Base-by-base conservation (phyloP, 176 grass and related monocot species). In the Oryza punctata region DNA sequence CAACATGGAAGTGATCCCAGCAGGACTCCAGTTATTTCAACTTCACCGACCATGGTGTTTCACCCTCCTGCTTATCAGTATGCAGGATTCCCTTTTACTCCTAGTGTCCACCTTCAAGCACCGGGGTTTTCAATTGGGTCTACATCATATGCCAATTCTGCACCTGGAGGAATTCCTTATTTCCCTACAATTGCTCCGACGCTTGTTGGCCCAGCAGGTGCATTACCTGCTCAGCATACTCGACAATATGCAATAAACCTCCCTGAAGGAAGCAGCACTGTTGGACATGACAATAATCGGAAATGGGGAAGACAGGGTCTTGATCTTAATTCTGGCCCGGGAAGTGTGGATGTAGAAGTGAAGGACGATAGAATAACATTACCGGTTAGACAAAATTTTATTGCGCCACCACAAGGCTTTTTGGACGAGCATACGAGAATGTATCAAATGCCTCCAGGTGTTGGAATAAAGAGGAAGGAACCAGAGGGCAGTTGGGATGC, bases 271-370 rank as follows among this genome's bases (percentile, higher is more conserved):
- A 88, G 85, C 68, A 93, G 84, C 18, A 91, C 82, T 14, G 70
- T 80, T 76, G 89, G 76, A 59, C 90, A 87, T 69, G 93, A 92
- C 7, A 86, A 47, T 65, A 92, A 69, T 52, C 78, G 83, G 65
- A 91, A 85, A 81, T 95, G 93, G 91, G 85, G 64, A 76, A 94
- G 93, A 32, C 96, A 93, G 69, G 92, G 93, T 12, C 85, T 98
- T 63, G 96, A 98, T 88, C 91, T 98, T 29, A 98, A 98, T 73
- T 90, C 89, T 25, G 96, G 96, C 52, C 92, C 93, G 38, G 93
- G 87, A 67, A 86, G 66, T 86, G 63, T 70, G 57, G 91, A 95
- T 83, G 61, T 81, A 70, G 93, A 98, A 66, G 82, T 82, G 40
- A 95, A 98, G 86, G 91, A 94, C 13, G 91, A 94, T 21, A 84